These are phyloP conservation scores for Cicer chorassanicum DNA, from an alignment of 306 rosid species.

Conservation along the genomic window DNA sequence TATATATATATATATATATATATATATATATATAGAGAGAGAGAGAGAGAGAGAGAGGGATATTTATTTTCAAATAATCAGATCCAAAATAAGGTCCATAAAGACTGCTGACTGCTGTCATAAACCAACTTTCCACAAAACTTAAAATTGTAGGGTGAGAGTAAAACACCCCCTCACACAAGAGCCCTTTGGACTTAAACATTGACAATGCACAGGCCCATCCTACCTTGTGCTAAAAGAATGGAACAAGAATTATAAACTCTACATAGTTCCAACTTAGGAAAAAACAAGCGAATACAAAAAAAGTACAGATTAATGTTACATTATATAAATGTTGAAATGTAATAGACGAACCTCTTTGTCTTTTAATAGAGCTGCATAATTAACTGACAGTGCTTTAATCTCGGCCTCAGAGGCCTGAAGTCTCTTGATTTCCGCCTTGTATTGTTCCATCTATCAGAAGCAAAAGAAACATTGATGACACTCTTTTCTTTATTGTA, in stretches of 20 bases:
- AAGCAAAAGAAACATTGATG: slow-evolving; percentile 18
- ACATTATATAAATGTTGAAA: slow-evolving; percentile 11
- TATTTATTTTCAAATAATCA: slow-evolving; percentile 25
- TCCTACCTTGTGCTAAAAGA: not conserved
- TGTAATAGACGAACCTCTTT: slow-evolving; percentile 64
- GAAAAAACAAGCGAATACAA: slow-evolving; percentile 34
- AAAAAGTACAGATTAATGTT: not conserved
- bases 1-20: not conserved
- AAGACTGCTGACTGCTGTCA: not conserved
- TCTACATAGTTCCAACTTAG: not conserved
- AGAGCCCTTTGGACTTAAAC: slow-evolving; percentile 9
- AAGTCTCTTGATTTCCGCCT: slow-evolving; percentile 78
- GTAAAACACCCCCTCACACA: not conserved
- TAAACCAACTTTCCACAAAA: not conserved
- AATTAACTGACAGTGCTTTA: slow-evolving; percentile 82
- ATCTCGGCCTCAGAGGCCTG: slow-evolving; percentile 92
- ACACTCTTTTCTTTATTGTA: slow-evolving; percentile 6
- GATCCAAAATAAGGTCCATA: slow-evolving; percentile 22
- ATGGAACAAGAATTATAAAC: not conserved
- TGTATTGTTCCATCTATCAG: slow-evolving; percentile 72
- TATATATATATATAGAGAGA: no score
- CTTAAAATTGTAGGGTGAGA: not conserved
- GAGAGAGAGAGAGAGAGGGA: not conserved
- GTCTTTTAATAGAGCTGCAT: slow-evolving; percentile 90
- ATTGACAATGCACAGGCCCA: not conserved